Evolutionary conservation across 345 rosid genomes (phyloP).

Genomic region (Durio zibethinus): DNA sequence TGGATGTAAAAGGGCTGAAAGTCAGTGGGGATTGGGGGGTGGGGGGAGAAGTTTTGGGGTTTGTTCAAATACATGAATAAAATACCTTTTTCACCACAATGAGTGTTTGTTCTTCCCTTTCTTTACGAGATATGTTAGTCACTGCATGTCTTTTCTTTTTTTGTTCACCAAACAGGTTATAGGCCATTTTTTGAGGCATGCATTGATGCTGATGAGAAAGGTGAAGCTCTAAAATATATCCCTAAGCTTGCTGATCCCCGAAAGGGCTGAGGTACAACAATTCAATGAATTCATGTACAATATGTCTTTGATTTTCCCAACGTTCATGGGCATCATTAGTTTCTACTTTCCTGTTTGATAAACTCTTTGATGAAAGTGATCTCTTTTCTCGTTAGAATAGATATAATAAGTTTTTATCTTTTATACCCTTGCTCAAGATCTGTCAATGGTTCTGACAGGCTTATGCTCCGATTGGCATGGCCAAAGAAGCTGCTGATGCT

Average conservation of each 20-base stretch:
- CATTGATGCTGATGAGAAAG: constrained; percentile 81
- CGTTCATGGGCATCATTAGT: neutral
- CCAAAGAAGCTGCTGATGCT: constrained; percentile 97
- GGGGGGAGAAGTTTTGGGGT: neutral
- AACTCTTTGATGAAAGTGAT: neutral
- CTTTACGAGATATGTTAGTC: neutral
- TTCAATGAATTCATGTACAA: neutral
- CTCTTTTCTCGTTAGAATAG: neutral
- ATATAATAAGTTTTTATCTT: neutral
- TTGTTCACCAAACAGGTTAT: constrained; percentile 49
- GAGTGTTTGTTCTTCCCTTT: neutral
- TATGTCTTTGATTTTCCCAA: too few species aligned
- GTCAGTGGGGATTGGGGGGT: neutral
- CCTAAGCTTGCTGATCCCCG: constrained; percentile 85
- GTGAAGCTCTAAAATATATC: constrained; percentile 87
- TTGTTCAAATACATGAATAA: neutral
- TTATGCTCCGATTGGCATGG: constrained; percentile 93
- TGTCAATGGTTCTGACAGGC: constrained; percentile 42
- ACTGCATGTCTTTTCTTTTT: too few species aligned
- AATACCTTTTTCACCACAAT: neutral
- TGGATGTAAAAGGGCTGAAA: neutral
- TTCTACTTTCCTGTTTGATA: neutral
- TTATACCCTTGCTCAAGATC: constrained; percentile 25
- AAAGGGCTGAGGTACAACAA: constrained; percentile 84
- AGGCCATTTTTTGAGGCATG: constrained; percentile 98